Conservation (phyloP, 2,329 filamentous ascomycete species). For the Ophiostoma himal-ulmi region DNA sequence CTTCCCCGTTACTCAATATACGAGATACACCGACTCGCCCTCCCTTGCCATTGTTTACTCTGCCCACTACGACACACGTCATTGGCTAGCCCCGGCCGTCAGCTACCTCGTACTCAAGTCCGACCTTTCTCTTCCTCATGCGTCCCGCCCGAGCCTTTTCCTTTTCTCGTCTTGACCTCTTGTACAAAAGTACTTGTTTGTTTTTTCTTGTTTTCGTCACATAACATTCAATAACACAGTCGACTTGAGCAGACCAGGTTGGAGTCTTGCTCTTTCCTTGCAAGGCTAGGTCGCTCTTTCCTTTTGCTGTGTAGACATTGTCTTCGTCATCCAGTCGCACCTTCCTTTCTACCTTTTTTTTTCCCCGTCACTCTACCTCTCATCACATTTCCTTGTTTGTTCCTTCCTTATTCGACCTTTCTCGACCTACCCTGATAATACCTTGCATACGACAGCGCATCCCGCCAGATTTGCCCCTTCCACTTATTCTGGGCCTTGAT, state of each 20-base stretch:
- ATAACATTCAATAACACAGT: not conserved
- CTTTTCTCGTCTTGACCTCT: not conserved
- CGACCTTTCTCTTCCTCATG: not conserved
- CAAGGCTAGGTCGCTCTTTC: slow-evolving; percentile 16
- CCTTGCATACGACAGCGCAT: not conserved
- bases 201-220: slow-evolving; percentile 13
- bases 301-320: not conserved
- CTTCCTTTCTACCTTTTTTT: not conserved
- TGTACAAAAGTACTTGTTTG: slow-evolving; percentile 16
- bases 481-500: not conserved
- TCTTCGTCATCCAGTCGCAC: slow-evolving; percentile 4
- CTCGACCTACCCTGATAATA: not conserved
- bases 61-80: slow-evolving; percentile 17
- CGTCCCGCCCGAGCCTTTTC: not conserved
- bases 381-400: not conserved
- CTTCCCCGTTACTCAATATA: not conserved
- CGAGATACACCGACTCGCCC: not conserved
- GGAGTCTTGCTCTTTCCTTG: not conserved
- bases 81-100: slow-evolving; percentile 22
- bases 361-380: not conserved
- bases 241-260: not conserved
- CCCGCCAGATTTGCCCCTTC: not conserved
- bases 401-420: not conserved
- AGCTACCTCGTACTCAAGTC: not conserved
- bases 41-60: slow-evolving; percentile 26